A percentile compares a stretch with the other conserved stretches of the same genome.
Evolutionary conservation across 2,329 filamentous ascomycete genomes (phyloP).

Genomic region (Onygenales sp.): DNA sequence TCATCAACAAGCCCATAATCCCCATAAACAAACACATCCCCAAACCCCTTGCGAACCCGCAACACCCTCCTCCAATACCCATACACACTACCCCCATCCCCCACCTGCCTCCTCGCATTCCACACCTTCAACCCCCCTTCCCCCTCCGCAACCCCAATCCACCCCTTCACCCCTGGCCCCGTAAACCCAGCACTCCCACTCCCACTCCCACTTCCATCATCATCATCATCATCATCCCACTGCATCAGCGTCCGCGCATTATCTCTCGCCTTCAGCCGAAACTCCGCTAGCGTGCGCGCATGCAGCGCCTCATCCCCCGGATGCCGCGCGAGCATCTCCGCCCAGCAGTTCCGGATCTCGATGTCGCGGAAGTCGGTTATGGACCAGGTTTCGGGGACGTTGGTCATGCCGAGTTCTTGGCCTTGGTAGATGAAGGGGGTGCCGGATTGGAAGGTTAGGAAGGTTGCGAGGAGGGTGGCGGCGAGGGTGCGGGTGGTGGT

Average conservation of each 20-base stretch:
- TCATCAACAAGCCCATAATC: constrained; percentile 48
- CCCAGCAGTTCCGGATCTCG: constrained; percentile 50
- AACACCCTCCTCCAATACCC: constrained; percentile 54
- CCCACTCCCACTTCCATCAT: constrained; percentile 28
- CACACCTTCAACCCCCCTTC: constrained; percentile 53
- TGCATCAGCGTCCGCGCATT: constrained; percentile 65
- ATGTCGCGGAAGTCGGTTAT: constrained; percentile 62
- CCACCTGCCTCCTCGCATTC: constrained; percentile 47
- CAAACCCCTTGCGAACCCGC: constrained; percentile 49
- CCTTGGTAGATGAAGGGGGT: constrained; percentile 62
- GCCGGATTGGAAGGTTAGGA: constrained; percentile 49
- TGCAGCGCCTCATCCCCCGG: constrained; percentile 20
- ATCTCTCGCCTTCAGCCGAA: constrained; percentile 45
- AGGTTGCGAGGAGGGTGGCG: constrained; percentile 52
- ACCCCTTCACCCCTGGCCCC: constrained; percentile 43
- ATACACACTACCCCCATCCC: constrained; percentile 42
- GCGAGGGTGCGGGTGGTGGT: constrained; percentile 38
- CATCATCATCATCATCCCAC: constrained; percentile 44
- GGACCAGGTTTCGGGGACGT: constrained; percentile 51
- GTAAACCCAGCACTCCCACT: constrained; percentile 48
- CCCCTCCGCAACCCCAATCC: constrained; percentile 50
- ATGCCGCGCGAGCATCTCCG: constrained; percentile 25
- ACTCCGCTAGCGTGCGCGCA: constrained; percentile 22
- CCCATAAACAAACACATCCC: constrained; percentile 59
- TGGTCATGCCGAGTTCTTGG: constrained; percentile 59